Evolutionary conservation across 306 rosid genomes (phyloP), one percentile per base, ranked within the genome.

Genomic region (Cucurbita ficifolia): DNA sequence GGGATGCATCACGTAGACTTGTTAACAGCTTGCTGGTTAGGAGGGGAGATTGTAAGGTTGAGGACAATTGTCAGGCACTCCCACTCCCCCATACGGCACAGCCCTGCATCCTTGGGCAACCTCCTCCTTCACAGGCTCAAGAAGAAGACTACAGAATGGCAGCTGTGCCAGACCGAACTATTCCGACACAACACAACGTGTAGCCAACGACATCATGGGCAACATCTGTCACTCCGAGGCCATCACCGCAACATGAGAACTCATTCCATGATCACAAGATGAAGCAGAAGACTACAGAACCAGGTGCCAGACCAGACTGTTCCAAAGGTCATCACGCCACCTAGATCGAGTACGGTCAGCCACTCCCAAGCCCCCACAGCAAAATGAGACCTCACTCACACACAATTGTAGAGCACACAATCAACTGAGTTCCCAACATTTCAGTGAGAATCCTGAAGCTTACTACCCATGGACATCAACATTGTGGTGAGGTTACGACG

Each of bases 341-440:
- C 43, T 2, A 49, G 74, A 69, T 49, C 24, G 58, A 24, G 13
- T 49, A 49, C 45, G 58, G 75, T 60, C 67, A 77, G 52, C 88
- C 78, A 73, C 68, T 4, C 3, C 13, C 68, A 60, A 22, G 22
- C 73, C 55, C 5, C 81, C 61, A 12, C 75, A 82, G 0, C 3
- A 46, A 72, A 49, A n/a, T 11, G 10, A 17, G 75, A 72, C 19
- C 18, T 72, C 80, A 57, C 29, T 24, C 29, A 68, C 53, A 68
- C 10, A 81, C 16, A 62, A 62, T 70, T 83, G 77, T 70, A 83
- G 81, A 79, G 79, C 90, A 78, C 79, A 82, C 75, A 60, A 70
- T 67, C 72, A 38, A 24, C 18, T 69, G 56, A 73, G 19, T 60
- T 39, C 24, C 65, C 86, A 80, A 54, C 76, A 60, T 60, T 51